phyloP scores from a whole-genome alignment of 768 basidiomycete genomes.

The Phylloporus arenicola region DNA sequence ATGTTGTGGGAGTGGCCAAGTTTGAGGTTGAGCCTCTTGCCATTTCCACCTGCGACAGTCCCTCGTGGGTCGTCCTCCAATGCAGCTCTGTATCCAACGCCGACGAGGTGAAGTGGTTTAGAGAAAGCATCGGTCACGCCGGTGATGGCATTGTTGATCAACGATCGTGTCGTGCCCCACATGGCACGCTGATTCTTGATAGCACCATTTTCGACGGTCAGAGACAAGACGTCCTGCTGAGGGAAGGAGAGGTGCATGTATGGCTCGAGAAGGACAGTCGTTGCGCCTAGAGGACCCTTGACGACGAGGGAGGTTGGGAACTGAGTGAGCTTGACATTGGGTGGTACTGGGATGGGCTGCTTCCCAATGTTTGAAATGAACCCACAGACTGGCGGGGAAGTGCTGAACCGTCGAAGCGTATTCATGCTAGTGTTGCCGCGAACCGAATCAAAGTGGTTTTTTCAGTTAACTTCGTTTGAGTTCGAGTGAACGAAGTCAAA shows the following conservation, averaged over 20 bases:
- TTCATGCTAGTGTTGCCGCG: constrained; percentile 6
- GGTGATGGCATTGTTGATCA: constrained; percentile 82
- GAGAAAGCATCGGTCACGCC: constrained; percentile 89
- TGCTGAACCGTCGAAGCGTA: constrained; percentile 41
- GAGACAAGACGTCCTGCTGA: constrained; percentile 30
- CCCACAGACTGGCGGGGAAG: constrained; percentile 43
- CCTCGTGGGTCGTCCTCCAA: constrained; percentile 77
- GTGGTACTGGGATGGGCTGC: constrained; percentile 53
- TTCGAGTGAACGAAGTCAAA: too few relatives aligned
- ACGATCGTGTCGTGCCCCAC: constrained; percentile 93
- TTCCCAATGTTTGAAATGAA: constrained; percentile 56
- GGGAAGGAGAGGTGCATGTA: constrained; percentile 39
- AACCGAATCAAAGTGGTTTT: constrained; percentile 9
- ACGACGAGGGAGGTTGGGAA: constrained; percentile 44
- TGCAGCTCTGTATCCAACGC: constrained; percentile 88
- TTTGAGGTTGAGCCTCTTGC: constrained; percentile 80
- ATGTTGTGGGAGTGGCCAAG: constrained; percentile 90
- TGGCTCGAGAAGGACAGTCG: constrained; percentile 42
- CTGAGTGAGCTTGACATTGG: constrained; percentile 39
- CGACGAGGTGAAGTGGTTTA: constrained; percentile 82
- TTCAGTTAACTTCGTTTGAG: too few relatives aligned
- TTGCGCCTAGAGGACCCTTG: constrained; percentile 51
- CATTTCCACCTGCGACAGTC: constrained; percentile 49
- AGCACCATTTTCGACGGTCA: constrained; percentile 52
- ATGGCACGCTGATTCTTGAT: constrained; percentile 77